Evolutionary conservation across 345 rosid genomes (phyloP).

Genomic region (Noccaea caerulescens): DNA sequence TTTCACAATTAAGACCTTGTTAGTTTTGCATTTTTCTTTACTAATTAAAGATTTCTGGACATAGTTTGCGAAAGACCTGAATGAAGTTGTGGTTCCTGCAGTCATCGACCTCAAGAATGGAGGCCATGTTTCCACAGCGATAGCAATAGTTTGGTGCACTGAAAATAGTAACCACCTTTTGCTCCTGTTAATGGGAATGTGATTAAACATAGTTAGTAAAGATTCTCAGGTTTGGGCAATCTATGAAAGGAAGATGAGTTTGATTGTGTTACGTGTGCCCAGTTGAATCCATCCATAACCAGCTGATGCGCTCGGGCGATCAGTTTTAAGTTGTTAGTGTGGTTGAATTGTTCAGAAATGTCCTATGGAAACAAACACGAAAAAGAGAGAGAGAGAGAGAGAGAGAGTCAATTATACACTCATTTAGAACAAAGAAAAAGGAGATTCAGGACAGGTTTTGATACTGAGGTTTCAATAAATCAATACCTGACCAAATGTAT

Average conservation of each 20-base stretch:
- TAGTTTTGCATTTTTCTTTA: background rate
- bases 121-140: constrained; percentile 99
- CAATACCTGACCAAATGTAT: constrained; percentile 93
- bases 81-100: constrained; percentile 87
- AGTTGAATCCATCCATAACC: constrained; percentile 98
- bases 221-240: constrained; percentile 18
- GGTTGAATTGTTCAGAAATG: constrained; percentile 96
- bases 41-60: background rate
- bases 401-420: constrained; percentile 14
- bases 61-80: constrained; percentile 62
- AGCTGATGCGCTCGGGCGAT: constrained; percentile 98
- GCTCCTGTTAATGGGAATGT: constrained; percentile 66
- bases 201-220: constrained; percentile 12
- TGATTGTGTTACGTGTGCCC: constrained; percentile 81
- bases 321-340: constrained; percentile 82
- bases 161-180: constrained; percentile 96
- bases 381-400: background rate
- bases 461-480: background rate
- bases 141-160: constrained; percentile 98
- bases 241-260: constrained; percentile 1
- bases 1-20: constrained; percentile 27
- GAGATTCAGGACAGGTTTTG: constrained; percentile 23
- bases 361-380: constrained; percentile 54
- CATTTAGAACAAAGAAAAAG: background rate
- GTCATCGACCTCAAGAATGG: constrained; percentile 95